phyloP scores from a whole-genome alignment of 1,284 basidiomycete genomes.

The Naganishia cerealis region DNA sequence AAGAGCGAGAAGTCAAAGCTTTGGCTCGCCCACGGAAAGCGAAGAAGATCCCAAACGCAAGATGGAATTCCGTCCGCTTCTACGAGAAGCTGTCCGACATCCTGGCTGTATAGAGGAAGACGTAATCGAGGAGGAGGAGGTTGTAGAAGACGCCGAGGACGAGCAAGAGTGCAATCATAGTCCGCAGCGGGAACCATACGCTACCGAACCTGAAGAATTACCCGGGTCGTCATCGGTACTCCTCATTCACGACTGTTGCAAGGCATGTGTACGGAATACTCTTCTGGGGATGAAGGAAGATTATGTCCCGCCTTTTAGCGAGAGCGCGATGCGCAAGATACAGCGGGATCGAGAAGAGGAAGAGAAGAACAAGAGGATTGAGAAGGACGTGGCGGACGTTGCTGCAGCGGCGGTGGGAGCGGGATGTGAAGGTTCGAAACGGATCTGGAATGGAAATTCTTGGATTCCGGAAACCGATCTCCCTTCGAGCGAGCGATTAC shows the following conservation, averaged over 20 bases:
- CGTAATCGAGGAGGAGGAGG: conserved; percentile 13
- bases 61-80: background rate
- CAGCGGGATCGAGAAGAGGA: conserved; percentile 23
- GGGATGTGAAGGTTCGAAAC: conserved; percentile 4
- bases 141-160: conserved; percentile 26
- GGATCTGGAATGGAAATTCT: conserved; percentile 10
- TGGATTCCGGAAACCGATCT: background rate
- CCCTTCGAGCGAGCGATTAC: background rate
- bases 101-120: conserved; percentile 22
- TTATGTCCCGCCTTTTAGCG: conserved; percentile 19
- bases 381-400: conserved; percentile 8
- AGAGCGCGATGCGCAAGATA: conserved; percentile 25
- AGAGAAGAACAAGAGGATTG: background rate
- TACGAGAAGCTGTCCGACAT: background rate
- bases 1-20: background rate
- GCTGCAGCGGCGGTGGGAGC: background rate
- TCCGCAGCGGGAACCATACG: background rate
- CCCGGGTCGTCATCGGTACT: background rate
- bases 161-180: background rate
- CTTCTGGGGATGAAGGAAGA: conserved; percentile 16
- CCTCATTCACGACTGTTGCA: conserved; percentile 23
- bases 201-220: background rate
- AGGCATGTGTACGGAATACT: conserved; percentile 11
- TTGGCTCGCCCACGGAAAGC: background rate
- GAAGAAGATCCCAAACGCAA: background rate